These are phyloP conservation scores for Dryadomyces quercivorus DNA, from an alignment of 2,329 filamentous ascomycete genomes.

Conservation along the genomic window DNA sequence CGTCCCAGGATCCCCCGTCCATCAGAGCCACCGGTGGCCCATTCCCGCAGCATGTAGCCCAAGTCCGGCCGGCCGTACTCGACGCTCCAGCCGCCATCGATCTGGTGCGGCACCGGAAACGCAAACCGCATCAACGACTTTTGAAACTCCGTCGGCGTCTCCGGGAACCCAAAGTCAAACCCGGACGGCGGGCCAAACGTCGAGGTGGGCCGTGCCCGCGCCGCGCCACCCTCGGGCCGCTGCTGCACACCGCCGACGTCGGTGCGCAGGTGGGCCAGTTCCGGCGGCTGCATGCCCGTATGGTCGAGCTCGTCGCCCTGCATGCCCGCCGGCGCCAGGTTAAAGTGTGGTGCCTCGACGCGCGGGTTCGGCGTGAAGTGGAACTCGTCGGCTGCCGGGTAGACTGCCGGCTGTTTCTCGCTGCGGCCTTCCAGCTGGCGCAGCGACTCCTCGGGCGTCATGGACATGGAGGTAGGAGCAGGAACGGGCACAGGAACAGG, in stretches of 20 bases:
- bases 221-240: neutral
- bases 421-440: conserved; percentile 35
- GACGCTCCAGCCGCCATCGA: conserved; percentile 73
- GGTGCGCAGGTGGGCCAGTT: conserved; percentile 45
- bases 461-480: conserved; percentile 14
- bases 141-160: conserved; percentile 76
- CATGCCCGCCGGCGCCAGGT: conserved; percentile 32
- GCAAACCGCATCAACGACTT: conserved; percentile 86
- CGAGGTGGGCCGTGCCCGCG: conserved; percentile 33
- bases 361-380: conserved; percentile 44
- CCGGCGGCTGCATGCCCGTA: conserved; percentile 28
- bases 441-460: conserved; percentile 31
- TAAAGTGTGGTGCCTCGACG: conserved; percentile 42
- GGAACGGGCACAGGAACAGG: conserved; percentile 11
- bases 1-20: conserved; percentile 62
- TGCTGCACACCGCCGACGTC: conserved; percentile 21
- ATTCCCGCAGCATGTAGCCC: conserved; percentile 72
- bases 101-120: conserved; percentile 57
- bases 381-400: conserved; percentile 27
- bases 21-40: conserved; percentile 59
- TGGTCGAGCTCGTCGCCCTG: neutral
- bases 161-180: conserved; percentile 74
- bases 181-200: conserved; percentile 47
- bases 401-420: conserved; percentile 10
- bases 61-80: conserved; percentile 88